These are phyloP conservation scores for Phytophthora hybrid DNA, from an alignment of 352 stramenopile species.

Conservation along the genomic window DNA sequence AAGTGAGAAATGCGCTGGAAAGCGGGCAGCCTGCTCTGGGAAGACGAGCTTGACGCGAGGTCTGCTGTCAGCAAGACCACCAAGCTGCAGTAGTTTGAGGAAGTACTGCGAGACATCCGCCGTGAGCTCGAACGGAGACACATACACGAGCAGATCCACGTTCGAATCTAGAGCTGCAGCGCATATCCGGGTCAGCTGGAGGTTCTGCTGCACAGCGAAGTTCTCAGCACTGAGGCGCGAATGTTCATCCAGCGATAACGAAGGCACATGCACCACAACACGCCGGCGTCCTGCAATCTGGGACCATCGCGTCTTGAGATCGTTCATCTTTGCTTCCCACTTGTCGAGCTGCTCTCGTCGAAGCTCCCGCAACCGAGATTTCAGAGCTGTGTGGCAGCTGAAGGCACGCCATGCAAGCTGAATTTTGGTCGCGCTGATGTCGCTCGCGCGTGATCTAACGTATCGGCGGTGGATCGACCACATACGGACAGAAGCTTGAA, in stretches of 20 bases:
- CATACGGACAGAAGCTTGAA: slow-evolving; percentile 84
- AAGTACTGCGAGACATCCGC: slow-evolving; percentile 84
- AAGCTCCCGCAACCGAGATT: slow-evolving; percentile 46
- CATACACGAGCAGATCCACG: slow-evolving; percentile 91
- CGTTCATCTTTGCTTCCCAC: slow-evolving; percentile 62
- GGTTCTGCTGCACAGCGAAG: slow-evolving; percentile 80
- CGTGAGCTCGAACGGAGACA: slow-evolving; percentile 84
- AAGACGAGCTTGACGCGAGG: slow-evolving; percentile 83
- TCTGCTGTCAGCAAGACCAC: slow-evolving; percentile 61
- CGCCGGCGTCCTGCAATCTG: slow-evolving; percentile 58
- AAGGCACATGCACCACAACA: slow-evolving; percentile 86
- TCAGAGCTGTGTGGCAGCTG: slow-evolving; percentile 50
- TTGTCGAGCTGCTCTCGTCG: slow-evolving; percentile 45
- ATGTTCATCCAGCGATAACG: slow-evolving; percentile 77
- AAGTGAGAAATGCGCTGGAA: slow-evolving; percentile 87
- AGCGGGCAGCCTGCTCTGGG: slow-evolving; percentile 83
- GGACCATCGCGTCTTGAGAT: slow-evolving; percentile 61
- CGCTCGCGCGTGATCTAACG: slow-evolving; percentile 45
- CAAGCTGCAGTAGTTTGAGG: slow-evolving; percentile 87
- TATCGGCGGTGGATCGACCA: slow-evolving; percentile 56
- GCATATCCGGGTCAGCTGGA: slow-evolving; percentile 83
- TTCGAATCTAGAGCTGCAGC: slow-evolving; percentile 69
- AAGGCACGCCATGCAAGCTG: slow-evolving; percentile 71
- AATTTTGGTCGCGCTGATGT: slow-evolving; percentile 61
- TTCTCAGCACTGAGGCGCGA: slow-evolving; percentile 71